These are phyloP conservation scores for Phalaenopsis aphrodite DNA, from an alignment of 106 monocot species.

Conservation along the genomic window DNA sequence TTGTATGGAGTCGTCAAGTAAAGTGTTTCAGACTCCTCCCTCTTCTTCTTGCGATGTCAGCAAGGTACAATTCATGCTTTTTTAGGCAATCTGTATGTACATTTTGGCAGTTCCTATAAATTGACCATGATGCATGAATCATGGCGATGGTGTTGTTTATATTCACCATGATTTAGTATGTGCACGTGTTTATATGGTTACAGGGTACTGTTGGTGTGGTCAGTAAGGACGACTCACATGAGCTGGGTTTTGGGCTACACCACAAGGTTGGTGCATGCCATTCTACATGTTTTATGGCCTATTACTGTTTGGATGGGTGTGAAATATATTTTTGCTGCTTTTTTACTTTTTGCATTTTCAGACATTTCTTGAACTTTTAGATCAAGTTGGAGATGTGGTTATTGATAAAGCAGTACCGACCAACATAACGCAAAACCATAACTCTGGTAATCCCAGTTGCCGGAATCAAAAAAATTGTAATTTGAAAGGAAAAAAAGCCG, in stretches of 20 bases:
- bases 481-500: not conserved
- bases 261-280: conserved; percentile 47
- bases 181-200: not conserved
- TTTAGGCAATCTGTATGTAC: not conserved
- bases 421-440: not conserved
- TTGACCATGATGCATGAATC: not conserved
- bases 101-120: not conserved
- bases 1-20: conserved; percentile 11
- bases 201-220: conserved; percentile 24
- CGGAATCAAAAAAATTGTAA: conserved; percentile 3
- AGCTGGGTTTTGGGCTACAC: conserved; percentile 27
- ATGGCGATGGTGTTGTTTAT: not conserved
- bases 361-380: conserved; percentile 79
- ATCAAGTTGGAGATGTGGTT: conserved; percentile 96
- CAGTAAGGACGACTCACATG: conserved; percentile 25
- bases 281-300: not conserved
- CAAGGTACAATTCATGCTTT: conserved; percentile 28
- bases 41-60: conserved; percentile 39
- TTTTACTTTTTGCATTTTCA: conserved; percentile 13
- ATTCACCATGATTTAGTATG: too few relatives aligned
- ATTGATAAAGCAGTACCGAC: conserved; percentile 37
- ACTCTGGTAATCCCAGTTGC: not conserved
- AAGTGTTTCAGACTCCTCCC: conserved; percentile 75
- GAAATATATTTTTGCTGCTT: not conserved
- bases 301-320: conserved; percentile 1